Evolutionary conservation across 345 rosid species (phyloP).

Genomic region (Hevea brasiliensis): DNA sequence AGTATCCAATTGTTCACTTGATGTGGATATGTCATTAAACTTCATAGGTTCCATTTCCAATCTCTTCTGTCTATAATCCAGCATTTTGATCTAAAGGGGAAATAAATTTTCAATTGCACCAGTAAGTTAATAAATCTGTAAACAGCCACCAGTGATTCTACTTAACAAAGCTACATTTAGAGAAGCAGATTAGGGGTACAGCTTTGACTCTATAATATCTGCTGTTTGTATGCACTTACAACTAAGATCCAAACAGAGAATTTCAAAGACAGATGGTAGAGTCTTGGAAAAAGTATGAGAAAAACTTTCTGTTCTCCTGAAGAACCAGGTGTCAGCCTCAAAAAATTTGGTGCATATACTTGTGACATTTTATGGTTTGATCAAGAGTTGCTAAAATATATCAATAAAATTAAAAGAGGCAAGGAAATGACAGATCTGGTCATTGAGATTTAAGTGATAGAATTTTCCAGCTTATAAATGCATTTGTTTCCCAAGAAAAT

Average conservation of each 20-base stretch:
- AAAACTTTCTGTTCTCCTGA: background rate
- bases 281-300: background rate
- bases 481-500: background rate
- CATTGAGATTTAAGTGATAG: background rate
- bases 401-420: no score
- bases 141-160: background rate
- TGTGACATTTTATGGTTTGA: background rate
- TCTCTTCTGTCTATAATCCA: slow-evolving; percentile 67
- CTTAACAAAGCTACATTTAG: no score
- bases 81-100: slow-evolving; percentile 57
- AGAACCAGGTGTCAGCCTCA: background rate
- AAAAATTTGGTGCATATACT: background rate
- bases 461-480: background rate
- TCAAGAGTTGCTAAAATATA: background rate
- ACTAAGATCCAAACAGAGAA: no score
- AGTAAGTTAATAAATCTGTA: slow-evolving; percentile 5
- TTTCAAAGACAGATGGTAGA: no score
- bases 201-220: background rate
- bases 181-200: background rate
- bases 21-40: slow-evolving; percentile 44
- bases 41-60: slow-evolving; percentile 74
- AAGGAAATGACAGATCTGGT: background rate
- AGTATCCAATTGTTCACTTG: slow-evolving; percentile 42
- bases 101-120: background rate
- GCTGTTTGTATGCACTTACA: background rate